Evolutionary conservation across 2,329 filamentous ascomycete species (phyloP).

Genomic region (Trichoderma atroviride): DNA sequence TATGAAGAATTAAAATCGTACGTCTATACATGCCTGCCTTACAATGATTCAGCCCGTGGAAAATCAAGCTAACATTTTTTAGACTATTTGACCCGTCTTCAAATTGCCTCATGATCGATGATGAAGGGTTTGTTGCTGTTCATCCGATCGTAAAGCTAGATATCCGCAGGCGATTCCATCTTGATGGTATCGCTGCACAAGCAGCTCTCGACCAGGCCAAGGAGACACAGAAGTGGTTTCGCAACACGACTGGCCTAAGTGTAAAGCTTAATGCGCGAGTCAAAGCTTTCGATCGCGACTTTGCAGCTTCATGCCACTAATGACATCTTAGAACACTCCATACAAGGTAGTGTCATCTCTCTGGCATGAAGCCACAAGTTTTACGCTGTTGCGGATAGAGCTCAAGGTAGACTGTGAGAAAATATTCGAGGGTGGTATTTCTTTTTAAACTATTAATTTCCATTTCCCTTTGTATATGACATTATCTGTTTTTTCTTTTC

Average conservation of each 20-base stretch:
- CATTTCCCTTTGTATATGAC: no score
- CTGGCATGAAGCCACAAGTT: no score
- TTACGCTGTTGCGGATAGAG: no score
- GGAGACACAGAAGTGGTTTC: not conserved
- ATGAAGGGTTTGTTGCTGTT: not conserved
- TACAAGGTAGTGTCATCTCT: no score
- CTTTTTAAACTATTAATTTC: not conserved
- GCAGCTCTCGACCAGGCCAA: not conserved
- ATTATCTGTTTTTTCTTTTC: no score
- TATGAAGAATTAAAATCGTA: not conserved
- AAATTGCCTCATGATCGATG: not conserved
- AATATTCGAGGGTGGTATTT: not conserved
- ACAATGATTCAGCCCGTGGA: no score
- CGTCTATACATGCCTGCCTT: not conserved
- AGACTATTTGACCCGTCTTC: not conserved
- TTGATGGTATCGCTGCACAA: not conserved
- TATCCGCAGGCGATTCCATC: not conserved
- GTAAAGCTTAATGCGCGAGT: no score
- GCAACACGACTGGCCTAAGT: no score
- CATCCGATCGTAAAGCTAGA: not conserved
- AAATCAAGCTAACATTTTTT: not conserved
- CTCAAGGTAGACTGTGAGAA: not conserved
- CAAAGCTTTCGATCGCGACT: no score
- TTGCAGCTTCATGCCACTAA: no score
- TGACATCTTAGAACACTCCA: no score